Evolutionary conservation across 768 basidiomycete species (phyloP).

Genomic region (Leccinum arenicola): DNA sequence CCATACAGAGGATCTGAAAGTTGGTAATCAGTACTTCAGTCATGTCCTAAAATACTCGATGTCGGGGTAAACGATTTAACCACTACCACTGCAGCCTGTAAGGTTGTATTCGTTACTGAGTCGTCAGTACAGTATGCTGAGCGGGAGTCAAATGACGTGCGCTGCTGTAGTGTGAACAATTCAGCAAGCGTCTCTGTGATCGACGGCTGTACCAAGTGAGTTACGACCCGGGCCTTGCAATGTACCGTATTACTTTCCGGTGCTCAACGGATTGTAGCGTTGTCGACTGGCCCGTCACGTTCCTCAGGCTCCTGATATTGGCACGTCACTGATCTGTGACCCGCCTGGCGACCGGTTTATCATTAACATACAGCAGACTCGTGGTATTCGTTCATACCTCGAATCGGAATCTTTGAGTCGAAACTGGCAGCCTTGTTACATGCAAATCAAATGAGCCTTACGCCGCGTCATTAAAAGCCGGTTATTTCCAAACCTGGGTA

Average conservation of each 20-base stretch:
- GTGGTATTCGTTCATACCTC: neutral
- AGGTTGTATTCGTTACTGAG: neutral
- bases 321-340: neutral
- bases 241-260: neutral
- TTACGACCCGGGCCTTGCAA: neutral
- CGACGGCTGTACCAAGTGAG: neutral
- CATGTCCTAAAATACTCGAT: neutral
- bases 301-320: neutral
- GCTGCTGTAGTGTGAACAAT: neutral
- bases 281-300: neutral
- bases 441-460: too few relatives aligned
- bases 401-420: neutral
- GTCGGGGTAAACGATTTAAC: neutral
- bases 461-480: too few relatives aligned
- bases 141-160: neutral
- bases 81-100: neutral
- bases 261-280: neutral
- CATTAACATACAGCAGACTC: neutral
- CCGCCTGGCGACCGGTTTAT: neutral
- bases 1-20: neutral
- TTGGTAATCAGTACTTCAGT: neutral
- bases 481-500: neutral
- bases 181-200: neutral
- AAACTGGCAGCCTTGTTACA: too few relatives aligned
- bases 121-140: neutral